These are phyloP conservation scores for Avena eriantha DNA, from an alignment of 176 grass and related monocot species.

Conservation along the genomic window DNA sequence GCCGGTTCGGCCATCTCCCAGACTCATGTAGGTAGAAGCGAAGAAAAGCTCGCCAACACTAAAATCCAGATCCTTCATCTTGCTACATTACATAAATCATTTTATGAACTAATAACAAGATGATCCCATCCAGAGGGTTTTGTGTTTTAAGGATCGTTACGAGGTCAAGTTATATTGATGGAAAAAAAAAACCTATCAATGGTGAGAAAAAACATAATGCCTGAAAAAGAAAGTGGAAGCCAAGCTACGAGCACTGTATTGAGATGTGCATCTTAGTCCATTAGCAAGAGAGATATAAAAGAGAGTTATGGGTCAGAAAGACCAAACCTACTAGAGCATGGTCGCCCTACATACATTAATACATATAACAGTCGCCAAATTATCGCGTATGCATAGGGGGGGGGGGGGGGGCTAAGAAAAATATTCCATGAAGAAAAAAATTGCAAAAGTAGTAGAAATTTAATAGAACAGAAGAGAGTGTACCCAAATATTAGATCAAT, in stretches of 20 bases:
- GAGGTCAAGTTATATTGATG: not conserved
- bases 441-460: constrained; percentile 26
- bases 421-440: not conserved
- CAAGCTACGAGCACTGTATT: not conserved
- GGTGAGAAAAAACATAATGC: not conserved
- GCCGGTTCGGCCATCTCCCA: no score
- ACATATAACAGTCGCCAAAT: constrained; percentile 10
- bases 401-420: not conserved
- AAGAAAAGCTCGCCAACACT: not conserved
- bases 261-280: constrained; percentile 6
- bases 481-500: constrained; percentile 99
- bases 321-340: constrained; percentile 12
- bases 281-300: constrained; percentile 17
- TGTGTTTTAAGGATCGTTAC: not conserved
- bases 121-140: not conserved
- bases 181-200: constrained; percentile 1
- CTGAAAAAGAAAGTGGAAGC: constrained; percentile 4
- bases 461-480: constrained; percentile 18
- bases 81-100: constrained; percentile 29
- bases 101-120: constrained; percentile 20
- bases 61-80: constrained; percentile 26
- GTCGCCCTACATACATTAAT: not conserved
- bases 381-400: not conserved
- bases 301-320: constrained; percentile 13
- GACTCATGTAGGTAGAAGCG: no score